Conservation (phyloP, 1,284 basidiomycete genomes). For the Apiotrichum gracile region DNA sequence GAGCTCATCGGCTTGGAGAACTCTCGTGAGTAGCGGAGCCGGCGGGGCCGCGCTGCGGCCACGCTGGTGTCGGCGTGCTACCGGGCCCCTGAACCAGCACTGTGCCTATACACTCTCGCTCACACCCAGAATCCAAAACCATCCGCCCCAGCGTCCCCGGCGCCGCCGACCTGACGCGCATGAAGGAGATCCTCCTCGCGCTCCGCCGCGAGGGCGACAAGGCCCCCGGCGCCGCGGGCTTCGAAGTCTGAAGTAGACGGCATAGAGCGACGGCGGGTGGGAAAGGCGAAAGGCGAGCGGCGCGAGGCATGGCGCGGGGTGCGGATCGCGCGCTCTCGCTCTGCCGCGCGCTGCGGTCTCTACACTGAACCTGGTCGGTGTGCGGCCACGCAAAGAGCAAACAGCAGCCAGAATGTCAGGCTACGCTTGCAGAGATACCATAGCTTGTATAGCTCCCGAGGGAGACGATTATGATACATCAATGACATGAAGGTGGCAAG, state of each 20-base stretch:
- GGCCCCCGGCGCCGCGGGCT: slow-evolving; percentile 87
- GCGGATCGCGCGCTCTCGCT: neutral
- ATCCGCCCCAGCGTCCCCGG: slow-evolving; percentile 79
- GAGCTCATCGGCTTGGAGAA: slow-evolving; percentile 84
- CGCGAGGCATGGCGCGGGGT: neutral
- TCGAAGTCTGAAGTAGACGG: slow-evolving; percentile 50
- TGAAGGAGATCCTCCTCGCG: slow-evolving; percentile 83
- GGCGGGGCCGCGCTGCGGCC: too few relatives aligned
- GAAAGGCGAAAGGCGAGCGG: neutral
- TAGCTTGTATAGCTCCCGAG: neutral
- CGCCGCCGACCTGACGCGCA: slow-evolving; percentile 79
- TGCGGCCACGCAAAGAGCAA: too few relatives aligned
- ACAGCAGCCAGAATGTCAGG: too few relatives aligned
- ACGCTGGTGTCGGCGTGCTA: too few relatives aligned
- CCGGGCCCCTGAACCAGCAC: too few relatives aligned
- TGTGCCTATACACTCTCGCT: too few relatives aligned
- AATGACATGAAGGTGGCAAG: slow-evolving; percentile 1
- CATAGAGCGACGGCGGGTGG: neutral
- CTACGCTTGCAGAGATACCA: neutral
- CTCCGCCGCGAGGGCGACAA: slow-evolving; percentile 80
- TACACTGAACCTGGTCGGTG: too few relatives aligned
- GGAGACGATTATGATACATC: slow-evolving; percentile 2
- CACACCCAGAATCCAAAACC: slow-evolving; percentile 72
- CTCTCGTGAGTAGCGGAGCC: slow-evolving; percentile 54
- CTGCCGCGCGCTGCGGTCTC: too few relatives aligned